Conservation (phyloP, 1,284 basidiomycete species). For the Ustilago bromivora region DNA sequence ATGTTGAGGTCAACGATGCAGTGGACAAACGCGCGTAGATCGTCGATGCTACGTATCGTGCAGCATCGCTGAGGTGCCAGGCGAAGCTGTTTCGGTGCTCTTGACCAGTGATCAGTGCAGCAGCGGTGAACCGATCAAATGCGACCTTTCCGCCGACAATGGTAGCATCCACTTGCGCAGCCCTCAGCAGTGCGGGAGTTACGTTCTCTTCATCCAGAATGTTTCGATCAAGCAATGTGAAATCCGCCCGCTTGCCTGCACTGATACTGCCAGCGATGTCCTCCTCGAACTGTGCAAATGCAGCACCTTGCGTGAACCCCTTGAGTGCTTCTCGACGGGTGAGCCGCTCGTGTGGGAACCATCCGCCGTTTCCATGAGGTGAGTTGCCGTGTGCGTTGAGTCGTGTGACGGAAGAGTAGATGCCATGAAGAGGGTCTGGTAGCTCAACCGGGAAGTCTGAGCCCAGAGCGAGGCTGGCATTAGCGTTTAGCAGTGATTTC, state of each 20-base stretch:
- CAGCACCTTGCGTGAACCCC: conserved; percentile 86
- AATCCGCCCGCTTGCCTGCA: conserved; percentile 84
- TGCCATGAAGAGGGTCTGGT: conserved; percentile 73
- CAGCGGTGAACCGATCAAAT: conserved; percentile 72
- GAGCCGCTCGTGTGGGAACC: conserved; percentile 78
- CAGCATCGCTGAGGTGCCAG: neutral
- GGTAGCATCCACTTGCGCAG: conserved; percentile 80
- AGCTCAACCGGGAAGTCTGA: conserved; percentile 85
- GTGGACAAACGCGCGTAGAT: neutral
- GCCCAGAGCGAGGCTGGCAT: conserved; percentile 79
- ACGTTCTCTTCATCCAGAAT: conserved; percentile 75
- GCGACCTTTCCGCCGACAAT: conserved; percentile 81
- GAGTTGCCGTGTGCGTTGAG: conserved; percentile 78
- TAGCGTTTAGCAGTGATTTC: conserved; percentile 76
- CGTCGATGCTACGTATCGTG: neutral
- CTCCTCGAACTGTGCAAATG: conserved; percentile 86
- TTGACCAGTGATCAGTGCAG: conserved; percentile 8
- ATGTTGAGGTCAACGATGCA: conserved; percentile 1
- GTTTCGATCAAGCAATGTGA: conserved; percentile 82
- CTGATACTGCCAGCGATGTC: conserved; percentile 75
- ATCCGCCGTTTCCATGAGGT: conserved; percentile 79
- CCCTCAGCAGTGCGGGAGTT: conserved; percentile 76
- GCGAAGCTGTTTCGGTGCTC: neutral
- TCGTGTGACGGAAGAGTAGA: conserved; percentile 86
- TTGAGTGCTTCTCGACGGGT: conserved; percentile 77